These are phyloP conservation scores for Tillandsia leiboldiana DNA, from an alignment of 176 grass and related monocot species.

Conservation along the genomic window DNA sequence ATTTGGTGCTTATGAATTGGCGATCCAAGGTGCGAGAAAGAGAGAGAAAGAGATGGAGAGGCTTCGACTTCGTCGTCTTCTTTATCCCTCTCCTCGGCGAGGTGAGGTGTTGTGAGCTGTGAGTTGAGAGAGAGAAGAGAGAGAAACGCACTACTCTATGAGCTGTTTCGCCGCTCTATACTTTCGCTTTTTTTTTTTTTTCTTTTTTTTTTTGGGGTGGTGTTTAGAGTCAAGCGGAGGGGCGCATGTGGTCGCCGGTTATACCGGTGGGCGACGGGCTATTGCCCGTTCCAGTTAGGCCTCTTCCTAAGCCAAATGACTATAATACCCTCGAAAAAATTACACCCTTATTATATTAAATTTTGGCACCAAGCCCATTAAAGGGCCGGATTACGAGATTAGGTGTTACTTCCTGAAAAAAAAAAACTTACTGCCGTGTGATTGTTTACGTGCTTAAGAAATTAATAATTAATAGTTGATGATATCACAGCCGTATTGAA, in stretches of 20 bases:
- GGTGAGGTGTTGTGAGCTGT: neutral
- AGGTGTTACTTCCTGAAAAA: too few relatives aligned
- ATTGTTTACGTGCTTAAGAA: too few relatives aligned
- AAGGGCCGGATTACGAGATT: too few relatives aligned
- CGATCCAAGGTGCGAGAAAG: neutral
- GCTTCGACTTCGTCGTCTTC: neutral
- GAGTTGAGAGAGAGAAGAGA: neutral
- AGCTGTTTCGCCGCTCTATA: neutral
- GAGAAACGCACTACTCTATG: neutral
- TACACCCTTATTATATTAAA: neutral
- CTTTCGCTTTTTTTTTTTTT: too few relatives aligned
- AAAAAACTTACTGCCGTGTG: too few relatives aligned
- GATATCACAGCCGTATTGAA: too few relatives aligned
- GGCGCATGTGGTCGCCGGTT: neutral
- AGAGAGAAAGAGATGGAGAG: conserved; percentile 3
- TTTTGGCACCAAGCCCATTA: too few relatives aligned
- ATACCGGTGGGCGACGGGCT: conserved; percentile 2
- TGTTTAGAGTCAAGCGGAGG: neutral
- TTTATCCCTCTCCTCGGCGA: neutral
- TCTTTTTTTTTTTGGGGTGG: too few relatives aligned
- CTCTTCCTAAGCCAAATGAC: neutral
- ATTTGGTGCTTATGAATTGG: too few relatives aligned
- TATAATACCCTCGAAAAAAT: conserved; percentile 4
- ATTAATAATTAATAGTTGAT: too few relatives aligned
- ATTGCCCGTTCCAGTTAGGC: neutral